Conservation (phyloP, 2,329 filamentous ascomycete species). For the Hortaea sp. region DNA sequence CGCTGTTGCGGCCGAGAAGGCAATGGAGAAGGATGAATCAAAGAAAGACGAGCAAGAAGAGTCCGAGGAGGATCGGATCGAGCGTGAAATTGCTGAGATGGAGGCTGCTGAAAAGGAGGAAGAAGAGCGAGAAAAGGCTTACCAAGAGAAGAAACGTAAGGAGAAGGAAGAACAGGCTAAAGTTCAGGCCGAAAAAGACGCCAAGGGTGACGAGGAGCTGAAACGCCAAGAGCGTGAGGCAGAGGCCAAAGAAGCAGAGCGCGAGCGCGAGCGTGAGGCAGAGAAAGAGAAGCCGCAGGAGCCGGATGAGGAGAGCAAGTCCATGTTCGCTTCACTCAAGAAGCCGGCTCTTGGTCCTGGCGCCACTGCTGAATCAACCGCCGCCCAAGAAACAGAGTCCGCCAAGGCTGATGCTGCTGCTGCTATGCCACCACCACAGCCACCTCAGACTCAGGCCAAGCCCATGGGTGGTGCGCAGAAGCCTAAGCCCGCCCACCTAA, state of each 20-base stretch:
- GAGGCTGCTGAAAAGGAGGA: constrained; percentile 30
- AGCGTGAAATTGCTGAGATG: constrained; percentile 57
- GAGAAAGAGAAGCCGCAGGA: constrained; percentile 12
- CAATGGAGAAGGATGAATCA: constrained; percentile 9
- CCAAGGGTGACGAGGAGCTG: constrained; percentile 45
- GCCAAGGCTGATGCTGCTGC: constrained; percentile 11
- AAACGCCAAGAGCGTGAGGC: constrained; percentile 40
- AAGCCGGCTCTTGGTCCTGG: constrained; percentile 40
- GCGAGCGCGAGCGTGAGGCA: constrained; percentile 26
- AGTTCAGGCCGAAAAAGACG: constrained; percentile 45
- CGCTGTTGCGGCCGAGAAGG: constrained; percentile 26
- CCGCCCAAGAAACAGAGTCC: constrained; percentile 30
- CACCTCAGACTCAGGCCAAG: constrained; percentile 13
- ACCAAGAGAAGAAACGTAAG: constrained; percentile 59
- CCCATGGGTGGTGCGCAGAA: constrained; percentile 46
- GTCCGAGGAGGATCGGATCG: constrained; percentile 34
- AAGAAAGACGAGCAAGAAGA: constrained; percentile 20
- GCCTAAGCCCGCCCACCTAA: constrained; percentile 78
- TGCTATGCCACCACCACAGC: constrained; percentile 15
- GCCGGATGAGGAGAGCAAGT: constrained; percentile 31
- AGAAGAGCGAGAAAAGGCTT: constrained; percentile 62
- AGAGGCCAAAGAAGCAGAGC: constrained; percentile 37
- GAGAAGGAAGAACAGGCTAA: constrained; percentile 36
- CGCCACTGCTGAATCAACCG: constrained; percentile 22
- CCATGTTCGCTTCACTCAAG: constrained; percentile 39